phyloP scores from a whole-genome alignment of 352 stramenopile genomes.

The Pythium aristosporum region DNA sequence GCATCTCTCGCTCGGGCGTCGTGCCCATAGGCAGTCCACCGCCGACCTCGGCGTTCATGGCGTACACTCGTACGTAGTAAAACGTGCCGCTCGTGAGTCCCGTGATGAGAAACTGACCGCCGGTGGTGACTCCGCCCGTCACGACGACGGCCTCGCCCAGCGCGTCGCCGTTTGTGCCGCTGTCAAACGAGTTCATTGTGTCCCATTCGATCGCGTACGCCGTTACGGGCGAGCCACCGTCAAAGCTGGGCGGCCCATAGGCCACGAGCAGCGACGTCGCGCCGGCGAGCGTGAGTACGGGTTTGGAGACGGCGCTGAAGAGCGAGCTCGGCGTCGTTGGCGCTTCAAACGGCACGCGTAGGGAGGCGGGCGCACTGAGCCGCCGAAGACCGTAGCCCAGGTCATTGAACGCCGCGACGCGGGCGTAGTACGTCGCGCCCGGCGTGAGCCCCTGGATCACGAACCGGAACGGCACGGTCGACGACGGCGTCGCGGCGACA shows the following conservation, averaged over 20 bases:
- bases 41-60: conserved; percentile 58
- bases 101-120: conserved; percentile 46
- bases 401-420: conserved; percentile 66
- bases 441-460: conserved; percentile 56
- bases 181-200: conserved; percentile 70
- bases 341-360: conserved; percentile 63
- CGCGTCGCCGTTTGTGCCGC: conserved; percentile 49
- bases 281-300: conserved; percentile 67
- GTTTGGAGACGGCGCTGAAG: conserved; percentile 54
- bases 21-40: conserved; percentile 44
- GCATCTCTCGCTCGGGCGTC: conserved; percentile 56
- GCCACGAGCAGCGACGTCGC: conserved; percentile 72
- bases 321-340: conserved; percentile 54
- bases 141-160: conserved; percentile 40
- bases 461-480: conserved; percentile 43
- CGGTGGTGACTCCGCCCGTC: conserved; percentile 12
- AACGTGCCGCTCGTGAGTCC: conserved; percentile 44
- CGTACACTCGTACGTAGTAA: conserved; percentile 73
- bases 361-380: conserved; percentile 50
- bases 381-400: conserved; percentile 63
- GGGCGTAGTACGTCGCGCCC: conserved; percentile 63
- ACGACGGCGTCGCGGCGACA: conserved; percentile 23
- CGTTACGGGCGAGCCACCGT: conserved; percentile 86
- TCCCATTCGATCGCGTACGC: conserved; percentile 93
- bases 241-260: conserved; percentile 80